Evolutionary conservation across 805 yeast genomes (phyloP), one percentile per base, ranked within the genome.

Genomic region (Cyberlindnera mrakii): DNA sequence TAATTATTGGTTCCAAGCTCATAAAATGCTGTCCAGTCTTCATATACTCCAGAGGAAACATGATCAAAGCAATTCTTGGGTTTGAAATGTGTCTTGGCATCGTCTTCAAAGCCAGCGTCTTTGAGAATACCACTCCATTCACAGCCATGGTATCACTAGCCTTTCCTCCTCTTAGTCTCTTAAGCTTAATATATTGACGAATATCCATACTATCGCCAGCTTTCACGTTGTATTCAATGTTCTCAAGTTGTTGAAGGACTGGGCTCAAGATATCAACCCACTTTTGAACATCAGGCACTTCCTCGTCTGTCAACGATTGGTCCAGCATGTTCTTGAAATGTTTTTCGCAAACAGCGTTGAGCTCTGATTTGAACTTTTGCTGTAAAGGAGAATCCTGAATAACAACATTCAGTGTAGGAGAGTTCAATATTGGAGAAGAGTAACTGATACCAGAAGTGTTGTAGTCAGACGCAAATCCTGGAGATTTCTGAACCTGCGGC

Each of bases 31-130:
- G 88, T 42, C 83, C 87, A 33, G 78, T 80, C 47, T 82, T 79
- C 45, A 80, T 70, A 52, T 88, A 93, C 57, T 90, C 98, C 20
- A 93, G 66, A 0, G 97, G 96, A 55, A 93, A 93, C 71, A 89
- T 82, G 6, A 93, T 72, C 15, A 95, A 68, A 45, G 91, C 78
- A 33, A 93, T 84, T 42, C 80, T 75, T 0, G 99, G 98, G 40
- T 76, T 71, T 0, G 58, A 54, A 7, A 95, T 69, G 19, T 60
- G 57, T 6, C 77, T 61, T 0, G 88, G 77, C 99, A 93, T 95
- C 1, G 75, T 60, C 55, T 82, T 86, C 32, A 85, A 69, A 4
- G 96, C 96, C 35, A 90, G 67, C 15, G 81, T 78, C 51, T 89
- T 88, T 0, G 97, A 84, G 62, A 90, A 88, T 3, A 87, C 83